These are phyloP conservation scores for Geranium rotundifolium DNA, from an alignment of 345 rosid genomes.

Conservation along the genomic window DNA sequence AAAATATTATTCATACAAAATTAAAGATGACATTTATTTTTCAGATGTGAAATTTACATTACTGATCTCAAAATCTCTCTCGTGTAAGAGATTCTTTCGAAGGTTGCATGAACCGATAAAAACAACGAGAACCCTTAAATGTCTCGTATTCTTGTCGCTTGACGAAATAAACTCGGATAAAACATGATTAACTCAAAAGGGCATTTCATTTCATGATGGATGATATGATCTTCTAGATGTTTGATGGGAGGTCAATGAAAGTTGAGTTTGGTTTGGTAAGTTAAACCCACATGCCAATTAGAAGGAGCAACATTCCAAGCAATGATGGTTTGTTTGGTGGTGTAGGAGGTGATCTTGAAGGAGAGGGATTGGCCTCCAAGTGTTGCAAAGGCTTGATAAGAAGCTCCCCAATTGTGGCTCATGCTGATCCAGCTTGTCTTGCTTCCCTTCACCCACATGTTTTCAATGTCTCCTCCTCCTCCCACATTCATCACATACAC, in stretches of 20 bases:
- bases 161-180: too few relatives aligned
- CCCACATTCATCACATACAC: slow-evolving; percentile 67
- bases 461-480: slow-evolving; percentile 47
- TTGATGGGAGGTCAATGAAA: slow-evolving; percentile 27
- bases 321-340: slow-evolving; percentile 46
- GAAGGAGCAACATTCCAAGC: slow-evolving; percentile 58
- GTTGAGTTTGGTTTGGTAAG: slow-evolving; percentile 43
- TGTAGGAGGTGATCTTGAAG: slow-evolving; percentile 51
- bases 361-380: slow-evolving; percentile 67
- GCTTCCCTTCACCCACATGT: slow-evolving; percentile 63
- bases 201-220: too few relatives aligned
- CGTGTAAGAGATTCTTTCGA: too few relatives aligned
- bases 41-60: too few relatives aligned
- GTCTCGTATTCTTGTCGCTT: too few relatives aligned
- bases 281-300: slow-evolving; percentile 47
- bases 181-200: too few relatives aligned
- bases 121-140: too few relatives aligned
- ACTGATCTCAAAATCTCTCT: too few relatives aligned
- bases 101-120: too few relatives aligned
- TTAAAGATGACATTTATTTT: too few relatives aligned
- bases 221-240: neutral
- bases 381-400: slow-evolving; percentile 76
- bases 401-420: slow-evolving; percentile 96
- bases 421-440: slow-evolving; percentile 61
- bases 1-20: too few relatives aligned